A percentile compares a stretch with the other conserved stretches of the same genome.
phyloP scores from a whole-genome alignment of 116 monocot species.

The Papilionanthe hybrid region DNA sequence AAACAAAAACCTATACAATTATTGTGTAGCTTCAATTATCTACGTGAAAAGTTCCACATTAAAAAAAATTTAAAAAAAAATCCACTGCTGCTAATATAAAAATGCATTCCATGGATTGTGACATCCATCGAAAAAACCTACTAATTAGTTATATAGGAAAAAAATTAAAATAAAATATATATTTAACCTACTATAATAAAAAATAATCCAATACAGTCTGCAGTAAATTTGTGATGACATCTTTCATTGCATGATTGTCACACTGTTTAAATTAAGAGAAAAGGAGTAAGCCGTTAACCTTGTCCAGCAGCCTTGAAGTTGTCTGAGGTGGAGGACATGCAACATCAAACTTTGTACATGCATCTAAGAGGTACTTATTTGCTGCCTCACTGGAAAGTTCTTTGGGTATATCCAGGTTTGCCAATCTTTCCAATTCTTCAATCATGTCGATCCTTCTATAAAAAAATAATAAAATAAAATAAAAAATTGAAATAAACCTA shows the following conservation, averaged over 20 bases:
- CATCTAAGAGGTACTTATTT: slow-evolving; percentile 80
- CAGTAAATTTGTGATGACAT: not conserved
- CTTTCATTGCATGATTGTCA: not conserved
- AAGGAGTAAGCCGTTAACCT: slow-evolving; percentile 31
- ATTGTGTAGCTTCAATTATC: not conserved
- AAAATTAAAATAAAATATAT: not conserved
- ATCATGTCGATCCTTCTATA: slow-evolving; percentile 91
- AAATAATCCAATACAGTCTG: not conserved
- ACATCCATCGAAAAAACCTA: not conserved
- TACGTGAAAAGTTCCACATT: not conserved
- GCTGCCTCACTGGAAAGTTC: slow-evolving; percentile 78
- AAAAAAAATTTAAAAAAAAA: not conserved
- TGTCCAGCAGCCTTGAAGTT: slow-evolving; percentile 81
- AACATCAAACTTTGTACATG: slow-evolving; percentile 84
- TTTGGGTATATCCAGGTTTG: slow-evolving; percentile 76
- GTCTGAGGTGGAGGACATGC: slow-evolving; percentile 95
- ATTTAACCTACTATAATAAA: not conserved
- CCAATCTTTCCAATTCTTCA: slow-evolving; percentile 65
- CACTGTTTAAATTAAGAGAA: not conserved
- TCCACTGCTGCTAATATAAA: not conserved
- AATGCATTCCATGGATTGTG: not conserved
- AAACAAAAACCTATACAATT: not conserved
- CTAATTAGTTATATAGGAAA: not conserved
- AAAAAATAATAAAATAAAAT: not conserved
- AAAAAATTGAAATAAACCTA: not conserved